Percentiles rank a stretch among this genome's conserved stretches.
These are phyloP conservation scores for Phytophthora macrochlamydospora DNA, from an alignment of 352 stramenopile species.

Conservation along the genomic window DNA sequence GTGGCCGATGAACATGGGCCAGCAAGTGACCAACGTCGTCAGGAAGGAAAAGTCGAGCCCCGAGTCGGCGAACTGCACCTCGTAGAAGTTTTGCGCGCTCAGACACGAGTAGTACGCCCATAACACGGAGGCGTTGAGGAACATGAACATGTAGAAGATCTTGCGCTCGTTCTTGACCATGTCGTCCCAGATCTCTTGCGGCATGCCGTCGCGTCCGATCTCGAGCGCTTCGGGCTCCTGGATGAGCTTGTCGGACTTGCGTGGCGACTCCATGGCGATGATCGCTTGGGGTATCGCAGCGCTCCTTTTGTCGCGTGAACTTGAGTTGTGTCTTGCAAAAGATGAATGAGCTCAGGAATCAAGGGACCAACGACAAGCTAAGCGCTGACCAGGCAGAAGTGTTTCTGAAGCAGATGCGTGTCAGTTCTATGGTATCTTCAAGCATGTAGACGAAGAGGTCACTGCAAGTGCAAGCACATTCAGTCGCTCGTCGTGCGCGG, in stretches of 20 bases:
- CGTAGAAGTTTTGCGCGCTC: constrained; percentile 62
- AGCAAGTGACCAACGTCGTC: constrained; percentile 49
- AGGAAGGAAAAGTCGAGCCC: constrained; percentile 59
- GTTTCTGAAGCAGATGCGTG: too few species aligned
- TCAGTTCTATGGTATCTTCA: too few species aligned
- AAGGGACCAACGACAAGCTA: too few species aligned
- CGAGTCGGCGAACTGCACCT: constrained; percentile 42
- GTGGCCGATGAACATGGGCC: constrained; percentile 53
- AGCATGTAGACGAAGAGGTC: too few species aligned
- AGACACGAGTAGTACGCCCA: constrained; percentile 75
- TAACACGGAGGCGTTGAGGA: constrained; percentile 62
- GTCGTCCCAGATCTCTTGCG: constrained; percentile 55
- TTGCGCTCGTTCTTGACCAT: constrained; percentile 39
- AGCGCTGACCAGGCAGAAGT: too few species aligned
- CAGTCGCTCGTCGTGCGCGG: too few species aligned
- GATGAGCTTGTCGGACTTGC: constrained; percentile 42
- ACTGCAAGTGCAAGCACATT: too few species aligned
- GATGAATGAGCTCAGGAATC: too few species aligned
- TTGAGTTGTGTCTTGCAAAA: too few species aligned
- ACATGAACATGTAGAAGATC: constrained; percentile 66
- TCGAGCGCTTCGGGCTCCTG: constrained; percentile 23
- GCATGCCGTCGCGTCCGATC: constrained; percentile 38
- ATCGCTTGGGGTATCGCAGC: background rate
- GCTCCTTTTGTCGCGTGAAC: too few species aligned
- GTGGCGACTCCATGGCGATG: constrained; percentile 18